These are phyloP conservation scores for Cladophialophora bantiana DNA, from an alignment of 2,329 filamentous ascomycete genomes.

Conservation along the genomic window DNA sequence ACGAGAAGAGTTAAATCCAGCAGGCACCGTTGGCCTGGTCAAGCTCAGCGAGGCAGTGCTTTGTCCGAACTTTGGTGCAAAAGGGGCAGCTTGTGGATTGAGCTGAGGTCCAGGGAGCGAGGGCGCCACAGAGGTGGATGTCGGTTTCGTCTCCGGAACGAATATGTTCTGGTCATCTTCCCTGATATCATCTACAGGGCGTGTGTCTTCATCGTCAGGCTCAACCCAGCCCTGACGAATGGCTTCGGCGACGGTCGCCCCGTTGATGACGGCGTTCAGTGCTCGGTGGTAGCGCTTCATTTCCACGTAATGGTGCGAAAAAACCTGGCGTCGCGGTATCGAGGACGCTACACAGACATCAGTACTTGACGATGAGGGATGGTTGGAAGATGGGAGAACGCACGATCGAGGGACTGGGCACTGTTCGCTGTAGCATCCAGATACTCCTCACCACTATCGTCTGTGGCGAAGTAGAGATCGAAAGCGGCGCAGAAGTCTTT, in stretches of 20 bases:
- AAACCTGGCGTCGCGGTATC: slow-evolving; percentile 54
- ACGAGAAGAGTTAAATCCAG: neutral
- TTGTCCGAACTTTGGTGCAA: slow-evolving; percentile 31
- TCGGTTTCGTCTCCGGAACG: slow-evolving; percentile 33
- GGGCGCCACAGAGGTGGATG: slow-evolving; percentile 1
- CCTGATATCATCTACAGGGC: slow-evolving; percentile 46
- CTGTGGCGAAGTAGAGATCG: slow-evolving; percentile 58
- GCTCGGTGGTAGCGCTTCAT: slow-evolving; percentile 63
- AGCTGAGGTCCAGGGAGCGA: slow-evolving; percentile 24
- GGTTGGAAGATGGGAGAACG: slow-evolving; percentile 41
- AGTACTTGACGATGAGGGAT: slow-evolving; percentile 40
- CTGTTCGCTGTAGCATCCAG: slow-evolving; percentile 57
- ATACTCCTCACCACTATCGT: slow-evolving; percentile 56
- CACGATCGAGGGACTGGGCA: slow-evolving; percentile 57
- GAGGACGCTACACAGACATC: slow-evolving; percentile 36
- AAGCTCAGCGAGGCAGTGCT: slow-evolving; percentile 18
- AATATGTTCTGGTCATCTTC: slow-evolving; percentile 45
- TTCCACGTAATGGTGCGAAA: slow-evolving; percentile 64
- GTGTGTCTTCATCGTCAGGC: slow-evolving; percentile 45
- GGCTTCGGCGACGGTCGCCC: slow-evolving; percentile 61
- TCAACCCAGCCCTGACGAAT: slow-evolving; percentile 58
- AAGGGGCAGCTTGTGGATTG: slow-evolving; percentile 32
- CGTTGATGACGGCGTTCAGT: slow-evolving; percentile 64
- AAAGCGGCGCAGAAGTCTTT: slow-evolving; percentile 62
- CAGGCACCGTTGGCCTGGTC: neutral